phyloP scores from a whole-genome alignment of 495 filamentous ascomycete species.

The Lophiotrema nucula region DNA sequence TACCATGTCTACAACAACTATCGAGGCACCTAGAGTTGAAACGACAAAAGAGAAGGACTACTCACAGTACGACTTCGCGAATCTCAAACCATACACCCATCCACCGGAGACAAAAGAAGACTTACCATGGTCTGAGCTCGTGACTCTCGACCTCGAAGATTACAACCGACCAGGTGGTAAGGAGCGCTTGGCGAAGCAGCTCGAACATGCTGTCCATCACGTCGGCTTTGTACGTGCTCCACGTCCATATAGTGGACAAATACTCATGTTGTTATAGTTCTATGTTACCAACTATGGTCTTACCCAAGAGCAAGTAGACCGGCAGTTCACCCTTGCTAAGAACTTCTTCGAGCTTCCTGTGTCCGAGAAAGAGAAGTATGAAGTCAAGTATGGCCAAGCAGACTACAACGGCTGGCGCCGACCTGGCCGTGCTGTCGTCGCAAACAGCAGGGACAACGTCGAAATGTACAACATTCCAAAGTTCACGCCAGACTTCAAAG shows the following conservation, averaged over 20 bases:
- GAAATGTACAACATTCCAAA: constrained; percentile 59
- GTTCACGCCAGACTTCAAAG: constrained; percentile 48
- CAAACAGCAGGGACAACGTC: constrained; percentile 48
- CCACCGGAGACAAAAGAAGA: constrained; percentile 18
- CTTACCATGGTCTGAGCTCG: constrained; percentile 53
- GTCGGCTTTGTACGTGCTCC: constrained; percentile 43
- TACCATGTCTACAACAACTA: constrained; percentile 4
- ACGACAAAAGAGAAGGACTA: background rate
- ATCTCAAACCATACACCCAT: constrained; percentile 12
- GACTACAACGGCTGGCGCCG: constrained; percentile 49
- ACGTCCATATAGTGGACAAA: background rate
- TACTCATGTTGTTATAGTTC: constrained; percentile 6
- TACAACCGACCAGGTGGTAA: constrained; percentile 55
- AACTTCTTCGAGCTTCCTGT: constrained; percentile 27
- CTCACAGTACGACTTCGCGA: constrained; percentile 9
- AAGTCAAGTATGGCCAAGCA: constrained; percentile 47
- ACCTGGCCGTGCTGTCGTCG: constrained; percentile 34
- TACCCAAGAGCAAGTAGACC: constrained; percentile 54
- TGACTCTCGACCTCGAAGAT: constrained; percentile 54
- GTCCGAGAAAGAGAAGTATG: constrained; percentile 4
- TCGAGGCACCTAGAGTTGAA: background rate
- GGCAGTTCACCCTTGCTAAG: constrained; percentile 56
- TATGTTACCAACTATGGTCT: constrained; percentile 45
- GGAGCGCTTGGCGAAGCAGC: constrained; percentile 53
- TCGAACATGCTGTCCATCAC: constrained; percentile 58